Evolutionary conservation across 2,329 filamentous ascomycete genomes (phyloP).

Genomic region (Fusarium protoensiforme): DNA sequence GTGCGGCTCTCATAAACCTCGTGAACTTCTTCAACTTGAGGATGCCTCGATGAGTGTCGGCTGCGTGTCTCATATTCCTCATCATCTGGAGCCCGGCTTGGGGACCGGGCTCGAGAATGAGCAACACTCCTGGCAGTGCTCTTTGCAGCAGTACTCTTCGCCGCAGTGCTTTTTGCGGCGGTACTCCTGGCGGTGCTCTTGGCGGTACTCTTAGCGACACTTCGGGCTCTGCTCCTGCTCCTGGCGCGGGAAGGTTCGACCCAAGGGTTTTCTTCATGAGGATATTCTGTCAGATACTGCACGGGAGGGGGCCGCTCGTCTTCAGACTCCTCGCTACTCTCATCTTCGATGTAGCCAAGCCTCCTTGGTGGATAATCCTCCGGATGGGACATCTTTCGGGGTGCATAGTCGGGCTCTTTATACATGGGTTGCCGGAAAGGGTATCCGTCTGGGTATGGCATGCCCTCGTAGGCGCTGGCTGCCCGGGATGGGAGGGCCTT

Average conservation of each 20-base stretch:
- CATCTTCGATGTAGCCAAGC: constrained; percentile 41
- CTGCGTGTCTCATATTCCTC: constrained; percentile 51
- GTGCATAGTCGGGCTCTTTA: constrained; percentile 30
- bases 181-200: constrained; percentile 28
- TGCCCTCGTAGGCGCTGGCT: constrained; percentile 32
- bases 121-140: constrained; percentile 38
- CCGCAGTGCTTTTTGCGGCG: constrained; percentile 24
- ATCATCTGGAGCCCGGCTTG: constrained; percentile 44
- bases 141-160: constrained; percentile 21
- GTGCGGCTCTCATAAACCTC: constrained; percentile 36
- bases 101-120: constrained; percentile 34
- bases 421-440: constrained; percentile 31
- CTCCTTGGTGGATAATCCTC: constrained; percentile 36
- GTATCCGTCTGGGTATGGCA: constrained; percentile 38
- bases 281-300: constrained; percentile 39
- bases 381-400: constrained; percentile 37
- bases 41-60: constrained; percentile 53
- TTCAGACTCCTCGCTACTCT: constrained; percentile 40
- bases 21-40: constrained; percentile 28
- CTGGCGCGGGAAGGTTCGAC: constrained; percentile 16
- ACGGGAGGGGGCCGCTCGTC: constrained; percentile 29
- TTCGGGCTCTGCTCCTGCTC: constrained; percentile 33
- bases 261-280: constrained; percentile 35
- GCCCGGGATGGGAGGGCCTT: constrained; percentile 37
- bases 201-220: constrained; percentile 29